Evolutionary conservation across 768 basidiomycete species (phyloP), one percentile per base, ranked within the genome.

Genomic region (Suillus subluteus): DNA sequence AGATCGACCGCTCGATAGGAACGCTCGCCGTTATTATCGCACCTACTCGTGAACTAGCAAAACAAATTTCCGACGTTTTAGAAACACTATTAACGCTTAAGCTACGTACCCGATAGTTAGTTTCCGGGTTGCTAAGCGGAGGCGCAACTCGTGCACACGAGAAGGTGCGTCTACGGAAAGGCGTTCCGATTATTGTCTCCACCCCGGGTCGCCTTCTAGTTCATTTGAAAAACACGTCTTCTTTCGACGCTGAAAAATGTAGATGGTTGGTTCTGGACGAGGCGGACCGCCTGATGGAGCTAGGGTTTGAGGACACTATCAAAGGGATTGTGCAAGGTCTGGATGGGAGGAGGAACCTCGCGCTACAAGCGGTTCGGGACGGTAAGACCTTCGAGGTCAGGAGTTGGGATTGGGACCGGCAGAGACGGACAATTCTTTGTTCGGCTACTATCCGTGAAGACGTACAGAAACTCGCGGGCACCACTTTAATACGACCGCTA

Each of bases 181-280:
- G 98, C 55, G 77, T 97, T 21, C 96, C 98, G 0, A 95, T 99
- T 69, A 86, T 99, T 55, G 96, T 99, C 32, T 91, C 95, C 9
- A 99, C 98, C 0, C 98, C 98, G 4, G 98, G 98, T 66, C 87
- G 98, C 46, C 82, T 99, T 16, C 86, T 99, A 65, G 98, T 99
- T 75, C 98, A 99, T 74, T 84, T 99, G 46, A 96, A 99, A 77
- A 96, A 97, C 72, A 99, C 98, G 0, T 87, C 92, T 0, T 91
- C 94, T 0, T 95, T 99, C 79, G 90, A 96, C 67, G 87, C 96
- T 64, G 95, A 91, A 62, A 97, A 96, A 79, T 94, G 94, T 75
- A 88, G 94, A 58, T 99, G 97, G 95, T 84, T 99, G 38, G 90
- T 99, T 11, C 87, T 99, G 32, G 98, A 99, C 74, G 98, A 99